Evolutionary conservation across 2,329 filamentous ascomycete genomes (phyloP).

Genomic region (Scedosporium minutisporum): DNA sequence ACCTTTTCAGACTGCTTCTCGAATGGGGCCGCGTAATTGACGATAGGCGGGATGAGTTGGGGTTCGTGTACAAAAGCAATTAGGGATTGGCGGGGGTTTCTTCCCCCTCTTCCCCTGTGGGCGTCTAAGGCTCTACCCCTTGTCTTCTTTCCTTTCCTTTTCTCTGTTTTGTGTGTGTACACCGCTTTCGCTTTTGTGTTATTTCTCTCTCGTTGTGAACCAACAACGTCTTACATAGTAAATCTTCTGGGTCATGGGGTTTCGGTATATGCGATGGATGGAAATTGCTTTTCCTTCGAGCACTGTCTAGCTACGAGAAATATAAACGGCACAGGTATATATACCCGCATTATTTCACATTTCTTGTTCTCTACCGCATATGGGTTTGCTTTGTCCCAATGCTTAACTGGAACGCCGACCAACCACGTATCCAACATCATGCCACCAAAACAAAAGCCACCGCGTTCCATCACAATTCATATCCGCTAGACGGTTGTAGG

Average conservation of each 20-base stretch:
- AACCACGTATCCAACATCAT: neutral
- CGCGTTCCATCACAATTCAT: neutral
- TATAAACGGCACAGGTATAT: neutral
- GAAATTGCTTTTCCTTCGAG: neutral
- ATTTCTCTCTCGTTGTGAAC: neutral
- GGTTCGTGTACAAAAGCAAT: conserved; percentile 20
- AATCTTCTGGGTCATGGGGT: neutral
- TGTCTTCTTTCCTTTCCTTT: neutral
- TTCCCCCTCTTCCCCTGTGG: no score
- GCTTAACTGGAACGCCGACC: neutral
- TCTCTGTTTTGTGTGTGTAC: neutral
- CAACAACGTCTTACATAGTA: neutral
- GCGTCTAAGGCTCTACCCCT: neutral
- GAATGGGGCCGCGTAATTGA: conserved; percentile 67
- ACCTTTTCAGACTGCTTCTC: conserved; percentile 66
- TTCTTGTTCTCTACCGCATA: neutral
- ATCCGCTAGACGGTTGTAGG: no score
- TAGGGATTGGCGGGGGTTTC: neutral
- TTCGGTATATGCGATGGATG: neutral
- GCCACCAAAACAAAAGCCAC: neutral
- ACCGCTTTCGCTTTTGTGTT: neutral
- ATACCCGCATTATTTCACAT: neutral
- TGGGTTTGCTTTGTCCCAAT: neutral
- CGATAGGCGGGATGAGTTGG: conserved; percentile 43
- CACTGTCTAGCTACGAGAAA: neutral